These are phyloP conservation scores for Talaromyces sp. DNA, from an alignment of 2,329 filamentous ascomycete species.

Conservation along the genomic window DNA sequence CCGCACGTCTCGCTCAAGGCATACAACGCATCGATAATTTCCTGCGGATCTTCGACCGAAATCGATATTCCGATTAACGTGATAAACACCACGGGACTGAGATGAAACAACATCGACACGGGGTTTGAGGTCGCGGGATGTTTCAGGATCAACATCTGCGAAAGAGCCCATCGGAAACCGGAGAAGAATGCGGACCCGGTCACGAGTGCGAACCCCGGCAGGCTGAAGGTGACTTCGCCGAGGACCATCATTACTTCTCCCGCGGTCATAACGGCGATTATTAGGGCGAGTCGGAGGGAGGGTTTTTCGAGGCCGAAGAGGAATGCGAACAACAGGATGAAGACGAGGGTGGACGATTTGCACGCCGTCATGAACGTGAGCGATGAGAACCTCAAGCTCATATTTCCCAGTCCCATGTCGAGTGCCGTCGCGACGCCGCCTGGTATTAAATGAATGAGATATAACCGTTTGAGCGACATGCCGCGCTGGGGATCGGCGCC, in stretches of 20 bases:
- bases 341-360: constrained; percentile 93
- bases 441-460: constrained; percentile 84
- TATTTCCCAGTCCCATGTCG: constrained; percentile 94
- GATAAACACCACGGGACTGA: constrained; percentile 95
- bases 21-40: constrained; percentile 65
- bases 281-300: constrained; percentile 77
- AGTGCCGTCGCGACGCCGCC: constrained; percentile 90
- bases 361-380: constrained; percentile 99
- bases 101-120: constrained; percentile 93
- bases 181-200: constrained; percentile 93
- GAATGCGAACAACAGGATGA: constrained; percentile 93
- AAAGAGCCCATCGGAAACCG: constrained; percentile 92
- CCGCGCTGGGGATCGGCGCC: constrained; percentile 35
- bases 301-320: constrained; percentile 85
- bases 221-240: constrained; percentile 85
- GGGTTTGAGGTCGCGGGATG: constrained; percentile 95
- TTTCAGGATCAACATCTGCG: constrained; percentile 88
- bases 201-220: constrained; percentile 83
- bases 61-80: constrained; percentile 79
- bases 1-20: constrained; percentile 68
- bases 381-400: constrained; percentile 90
- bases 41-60: constrained; percentile 76
- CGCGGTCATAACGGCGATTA: constrained; percentile 87
- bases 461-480: constrained; percentile 71
- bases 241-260: constrained; percentile 98